Percentiles rank a stretch among this genome's conserved stretches.
These are phyloP conservation scores for Penicillium roqueforti DNA, from an alignment of 495 filamentous ascomycete species.

Conservation along the genomic window DNA sequence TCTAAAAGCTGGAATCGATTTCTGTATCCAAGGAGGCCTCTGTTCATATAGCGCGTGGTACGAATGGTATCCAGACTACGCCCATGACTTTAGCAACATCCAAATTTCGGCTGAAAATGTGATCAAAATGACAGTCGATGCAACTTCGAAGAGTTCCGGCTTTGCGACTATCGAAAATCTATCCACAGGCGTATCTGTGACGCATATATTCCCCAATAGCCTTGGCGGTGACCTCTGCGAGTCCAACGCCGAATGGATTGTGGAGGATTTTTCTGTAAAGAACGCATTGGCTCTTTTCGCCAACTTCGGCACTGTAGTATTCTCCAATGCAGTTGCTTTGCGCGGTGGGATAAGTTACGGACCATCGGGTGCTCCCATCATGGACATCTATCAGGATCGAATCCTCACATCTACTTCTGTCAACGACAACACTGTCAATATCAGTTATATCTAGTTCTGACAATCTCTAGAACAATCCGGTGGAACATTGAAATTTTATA, in stretches of 20 bases:
- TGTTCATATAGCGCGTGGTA: slow-evolving; percentile 53
- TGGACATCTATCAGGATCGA: slow-evolving; percentile 44
- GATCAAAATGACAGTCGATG: slow-evolving; percentile 49
- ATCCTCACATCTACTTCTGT: slow-evolving; percentile 42
- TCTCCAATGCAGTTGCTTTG: slow-evolving; percentile 35
- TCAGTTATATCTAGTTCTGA: slow-evolving; percentile 17
- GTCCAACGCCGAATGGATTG: slow-evolving; percentile 58
- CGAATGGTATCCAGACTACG: slow-evolving; percentile 56
- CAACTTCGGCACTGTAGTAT: slow-evolving; percentile 50
- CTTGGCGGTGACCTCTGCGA: slow-evolving; percentile 24
- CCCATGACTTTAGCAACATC: slow-evolving; percentile 50
- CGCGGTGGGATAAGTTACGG: slow-evolving; percentile 21
- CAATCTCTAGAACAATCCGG: not conserved
- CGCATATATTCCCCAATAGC: slow-evolving; percentile 40
- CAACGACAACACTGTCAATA: slow-evolving; percentile 20
- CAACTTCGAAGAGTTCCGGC: slow-evolving; percentile 42
- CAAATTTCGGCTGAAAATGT: slow-evolving; percentile 47
- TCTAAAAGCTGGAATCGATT: slow-evolving; percentile 55
- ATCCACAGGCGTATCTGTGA: slow-evolving; percentile 46
- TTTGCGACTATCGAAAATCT: slow-evolving; percentile 49
- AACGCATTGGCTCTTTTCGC: slow-evolving; percentile 46
- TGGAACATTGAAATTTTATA: not conserved
- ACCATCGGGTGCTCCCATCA: slow-evolving; percentile 36
- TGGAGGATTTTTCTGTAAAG: slow-evolving; percentile 51
- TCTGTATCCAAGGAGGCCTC: slow-evolving; percentile 34